Evolutionary conservation across 441 rosid species (phyloP), one percentile per base, ranked within the genome.

Genomic region (Theobroma grandiflorum): DNA sequence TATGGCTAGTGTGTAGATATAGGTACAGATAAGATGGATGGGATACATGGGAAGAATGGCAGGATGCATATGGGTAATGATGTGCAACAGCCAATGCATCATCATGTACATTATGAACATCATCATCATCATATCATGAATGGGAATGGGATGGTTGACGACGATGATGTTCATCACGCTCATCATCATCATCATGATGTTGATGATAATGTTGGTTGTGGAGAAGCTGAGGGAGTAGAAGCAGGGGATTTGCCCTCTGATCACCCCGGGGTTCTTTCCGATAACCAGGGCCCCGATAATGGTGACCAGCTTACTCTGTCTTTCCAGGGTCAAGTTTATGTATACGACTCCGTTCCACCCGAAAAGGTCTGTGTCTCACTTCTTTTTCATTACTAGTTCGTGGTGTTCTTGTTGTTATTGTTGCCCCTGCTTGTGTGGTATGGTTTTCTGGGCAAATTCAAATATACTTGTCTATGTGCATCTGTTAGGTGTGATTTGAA

Each of bases 251-350:
- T 77, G 20, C 87, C 82, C 8, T 80, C 85, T 12, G 65, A 61
- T 63, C 91, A 84, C 57, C 86, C 85, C 35, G 91, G 87, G 43
- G 84, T 73, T 82, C 31, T 82, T 59, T 77, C 88, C 31, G 90
- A 85, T 80, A 79, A 73, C 80, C 87, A 82, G 77, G 79, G 85
- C 42, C 62, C 61, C 69, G 92, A 90, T 2, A 74, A 76, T 78
- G 90, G 84, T 14, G 90, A 90, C 76, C 92, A 90, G 79, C 82
- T 92, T 74, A 92, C 93, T 11, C 86, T 92, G 76, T 89, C 96
- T 50, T 92, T 90, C 75, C 93, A 88, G 79, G 96, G 94, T 50
- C 91, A 92, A 84, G 96, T 92, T 74, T 92, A 90, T 82, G 94
- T 90, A 67, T 92, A 89, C 65, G 90, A 90, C 75, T 86, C 77